A percentile compares a stretch with the other conserved stretches of the same genome.
Conservation (phyloP, 2,329 filamentous ascomycete species). For the Stachybotrys elegans region DNA sequence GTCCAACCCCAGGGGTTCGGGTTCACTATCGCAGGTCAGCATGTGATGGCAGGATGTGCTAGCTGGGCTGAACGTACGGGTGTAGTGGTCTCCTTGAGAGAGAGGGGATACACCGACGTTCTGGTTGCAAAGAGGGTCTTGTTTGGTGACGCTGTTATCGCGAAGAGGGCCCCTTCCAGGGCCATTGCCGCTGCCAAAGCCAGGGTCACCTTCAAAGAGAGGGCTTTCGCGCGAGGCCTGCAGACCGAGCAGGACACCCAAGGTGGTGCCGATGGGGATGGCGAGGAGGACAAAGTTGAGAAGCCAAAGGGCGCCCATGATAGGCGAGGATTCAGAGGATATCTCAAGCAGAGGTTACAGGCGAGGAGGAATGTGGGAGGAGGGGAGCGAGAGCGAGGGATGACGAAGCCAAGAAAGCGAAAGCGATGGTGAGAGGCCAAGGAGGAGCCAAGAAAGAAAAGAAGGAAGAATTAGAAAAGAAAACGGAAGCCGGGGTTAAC, state of each 20-base stretch:
- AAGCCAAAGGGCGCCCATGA: constrained; percentile 39
- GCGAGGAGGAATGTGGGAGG: constrained; percentile 3
- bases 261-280: constrained; percentile 42
- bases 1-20: constrained; percentile 51
- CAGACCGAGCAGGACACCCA: constrained; percentile 45
- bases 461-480: constrained; percentile 1
- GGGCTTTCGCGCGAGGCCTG: constrained; percentile 38
- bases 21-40: constrained; percentile 35
- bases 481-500: constrained; percentile 1
- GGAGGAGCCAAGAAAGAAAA: constrained; percentile 4
- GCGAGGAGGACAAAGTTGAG: constrained; percentile 45
- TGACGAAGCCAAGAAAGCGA: background rate
- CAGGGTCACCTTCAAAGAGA: constrained; percentile 33
- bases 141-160: constrained; percentile 28
- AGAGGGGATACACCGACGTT: constrained; percentile 40
- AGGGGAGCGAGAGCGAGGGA: background rate
- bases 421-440: constrained; percentile 1
- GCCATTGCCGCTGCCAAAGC: constrained; percentile 16
- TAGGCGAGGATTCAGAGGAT: no score
- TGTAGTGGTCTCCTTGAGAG: constrained; percentile 3
- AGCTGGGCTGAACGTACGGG: constrained; percentile 7
- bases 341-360: no score
- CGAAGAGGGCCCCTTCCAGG: constrained; percentile 1
- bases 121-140: constrained; percentile 33
- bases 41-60: constrained; percentile 4